Evolutionary conservation across 1,284 basidiomycete species (phyloP), one percentile per base, ranked within the genome.

Genomic region (Psilocybe mexicana): DNA sequence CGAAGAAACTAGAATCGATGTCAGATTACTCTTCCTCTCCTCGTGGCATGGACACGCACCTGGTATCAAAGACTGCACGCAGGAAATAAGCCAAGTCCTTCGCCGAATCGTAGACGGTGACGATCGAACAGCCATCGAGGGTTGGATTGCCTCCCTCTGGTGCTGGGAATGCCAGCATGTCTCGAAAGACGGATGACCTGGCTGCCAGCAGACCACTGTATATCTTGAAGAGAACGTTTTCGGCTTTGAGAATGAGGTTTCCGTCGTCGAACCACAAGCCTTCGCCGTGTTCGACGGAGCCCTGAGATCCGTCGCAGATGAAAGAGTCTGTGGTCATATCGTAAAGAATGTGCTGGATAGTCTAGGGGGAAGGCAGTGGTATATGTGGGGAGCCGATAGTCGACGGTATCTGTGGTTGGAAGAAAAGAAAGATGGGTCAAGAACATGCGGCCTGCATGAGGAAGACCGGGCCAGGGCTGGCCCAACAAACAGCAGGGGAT

Each of bases 221-320:
- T 25, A 79, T 64, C 11, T 71, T 69, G 63, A 76, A 79, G 10
- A 70, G 62, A 25, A 67, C 67, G 35, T 66, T 62, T 38, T 69
- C 70, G 2, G 74, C 72, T 50, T 72, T 65, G 26, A 78, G 67
- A 24, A 77, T 71, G 49, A 78, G 63, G 52, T 73, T 75, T 3
- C 76, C 76, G 54, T 78, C 76, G 6, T 71, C 67, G 58, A 73
- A 76, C 71, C 71, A 76, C 33, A 73, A 63, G 7, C 65, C 70
- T 26, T 64, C 52, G 18, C 62, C 63, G n/a, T 54, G 62, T 25
- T 48, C 26, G 6, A 40, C 30, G 6, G 33, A 14, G 25, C 24
- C 18, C 6, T 44, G 36, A 25, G 38, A 43, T 33, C 26, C 42
- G 43, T 33, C 18, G 28, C 4, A n/a, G 30, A 36, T 18, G 18